phyloP scores from a whole-genome alignment of 1,284 basidiomycete species.

The Ganoderma multipileum region DNA sequence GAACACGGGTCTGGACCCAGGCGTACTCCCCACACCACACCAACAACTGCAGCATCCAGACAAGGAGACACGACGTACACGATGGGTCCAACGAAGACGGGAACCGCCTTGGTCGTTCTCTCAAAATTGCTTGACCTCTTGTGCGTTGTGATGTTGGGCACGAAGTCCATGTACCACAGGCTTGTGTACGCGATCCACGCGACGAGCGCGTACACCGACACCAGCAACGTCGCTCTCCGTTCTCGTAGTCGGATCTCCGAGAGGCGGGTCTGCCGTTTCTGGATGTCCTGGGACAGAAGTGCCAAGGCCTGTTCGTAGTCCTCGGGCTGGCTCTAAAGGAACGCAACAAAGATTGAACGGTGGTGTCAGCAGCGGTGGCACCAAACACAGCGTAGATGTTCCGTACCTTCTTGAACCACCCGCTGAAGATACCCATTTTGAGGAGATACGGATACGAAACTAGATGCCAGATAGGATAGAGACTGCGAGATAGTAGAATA shows the following conservation, averaged over 20 bases:
- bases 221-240: constrained; percentile 79
- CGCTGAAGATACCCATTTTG: constrained; percentile 39
- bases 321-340: constrained; percentile 48
- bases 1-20: background rate
- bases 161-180: constrained; percentile 79
- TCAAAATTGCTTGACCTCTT: constrained; percentile 49
- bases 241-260: constrained; percentile 90
- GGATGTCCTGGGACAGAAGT: constrained; percentile 68
- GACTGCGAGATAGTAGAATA: constrained; percentile 20
- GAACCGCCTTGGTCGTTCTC: constrained; percentile 55
- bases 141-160: constrained; percentile 54
- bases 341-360: background rate
- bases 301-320: constrained; percentile 78
- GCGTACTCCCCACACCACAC: background rate
- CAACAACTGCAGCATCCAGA: background rate
- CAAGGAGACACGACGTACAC: constrained; percentile 60
- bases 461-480: background rate
- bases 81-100: constrained; percentile 78
- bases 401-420: constrained; percentile 43
- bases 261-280: constrained; percentile 80
- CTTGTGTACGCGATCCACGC: constrained; percentile 83
- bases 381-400: background rate
- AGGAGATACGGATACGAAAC: background rate
- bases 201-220: constrained; percentile 85
- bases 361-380: background rate